Base-by-base conservation (phyloP, 495 filamentous ascomycete genomes). In the Evernia prunastri region DNA sequence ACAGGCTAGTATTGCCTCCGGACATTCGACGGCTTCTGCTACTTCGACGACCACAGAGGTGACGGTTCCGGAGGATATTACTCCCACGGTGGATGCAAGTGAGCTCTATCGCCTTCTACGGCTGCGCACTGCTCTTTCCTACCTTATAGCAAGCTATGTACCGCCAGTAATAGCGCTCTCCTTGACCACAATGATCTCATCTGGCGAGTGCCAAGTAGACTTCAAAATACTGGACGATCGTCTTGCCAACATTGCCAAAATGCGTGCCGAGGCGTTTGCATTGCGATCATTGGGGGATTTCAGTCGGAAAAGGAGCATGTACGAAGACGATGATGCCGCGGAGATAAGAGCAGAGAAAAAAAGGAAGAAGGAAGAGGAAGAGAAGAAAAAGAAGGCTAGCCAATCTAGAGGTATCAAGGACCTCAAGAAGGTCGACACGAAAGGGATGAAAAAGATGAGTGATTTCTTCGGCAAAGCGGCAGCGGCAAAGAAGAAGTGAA, bases 391-490 rank as follows among this genome's bases (percentile, higher is more conserved):
- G 67, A 91, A 90, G 73, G 81, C 81, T 11, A 79, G 80, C 18
- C 83, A 90, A 75, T 93, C 88, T 67, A 79, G 83, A 25, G 92
- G 82, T 0, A 84, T 96, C 1, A 85, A 82, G 68, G 81, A 92
- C 45, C 71, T 99, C 69, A 88, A 87, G 72, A 97, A 97, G 77
- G 93, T 89, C 18, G 88, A 96, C 72, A 91, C 86, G 0, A 84
- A 70, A 20, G 95, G 94, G 33, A 99, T 99, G 94, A 91, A 89
- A 81, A 97, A 96, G 80, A 83, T 98, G 86, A 96, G 91, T 68
- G 83, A 87, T 65, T 98, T 97, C 73, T 98, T 98, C 73, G 82
- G 81, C 43, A 96, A 92, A 78, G 86, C 54, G 36, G 31, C 58
- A 40, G 53, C 43, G 17, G 29, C 43, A 39, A 66, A 68, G 59